A percentile compares a stretch with the other conserved stretches of the same genome.
Conservation (phyloP, 2,329 filamentous ascomycete genomes). For the Epichloe uncinata region DNA sequence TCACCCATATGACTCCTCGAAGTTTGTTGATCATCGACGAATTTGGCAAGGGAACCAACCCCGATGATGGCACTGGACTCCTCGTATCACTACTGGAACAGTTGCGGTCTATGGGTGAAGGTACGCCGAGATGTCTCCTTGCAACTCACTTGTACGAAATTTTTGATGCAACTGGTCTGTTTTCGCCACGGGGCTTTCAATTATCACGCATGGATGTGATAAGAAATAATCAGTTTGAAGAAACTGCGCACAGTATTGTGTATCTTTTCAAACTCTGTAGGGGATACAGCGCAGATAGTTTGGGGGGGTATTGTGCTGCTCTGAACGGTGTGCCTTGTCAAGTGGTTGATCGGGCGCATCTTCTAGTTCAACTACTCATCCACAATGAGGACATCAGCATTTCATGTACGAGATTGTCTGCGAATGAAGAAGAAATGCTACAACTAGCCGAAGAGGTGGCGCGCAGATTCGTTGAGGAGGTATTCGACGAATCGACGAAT, state of each 20-base stretch:
- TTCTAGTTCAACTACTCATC: slow-evolving; percentile 53
- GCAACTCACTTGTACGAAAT: slow-evolving; percentile 60
- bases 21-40: slow-evolving; percentile 89
- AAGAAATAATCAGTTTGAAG: slow-evolving; percentile 36
- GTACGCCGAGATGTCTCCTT: slow-evolving; percentile 43
- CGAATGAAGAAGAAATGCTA: slow-evolving; percentile 51
- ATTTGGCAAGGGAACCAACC: slow-evolving; percentile 57
- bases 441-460: slow-evolving; percentile 49
- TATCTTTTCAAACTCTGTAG: slow-evolving; percentile 59
- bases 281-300: slow-evolving; percentile 72
- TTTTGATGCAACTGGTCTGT: slow-evolving; percentile 50
- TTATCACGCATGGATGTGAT: slow-evolving; percentile 62
- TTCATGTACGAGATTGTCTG: slow-evolving; percentile 54
- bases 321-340: slow-evolving; percentile 68
- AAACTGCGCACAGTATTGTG: slow-evolving; percentile 48
- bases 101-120: slow-evolving; percentile 31
- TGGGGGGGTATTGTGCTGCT: slow-evolving; percentile 67
- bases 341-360: slow-evolving; percentile 63
- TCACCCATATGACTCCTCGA: slow-evolving; percentile 58
- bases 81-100: slow-evolving; percentile 44
- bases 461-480: slow-evolving; percentile 38
- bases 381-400: slow-evolving; percentile 64
- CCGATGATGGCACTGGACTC: slow-evolving; percentile 44
- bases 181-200: slow-evolving; percentile 32
- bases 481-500: slow-evolving; percentile 6